phyloP scores from a whole-genome alignment of 257 asterid genomes.

The Parsonsia alboflavescens region DNA sequence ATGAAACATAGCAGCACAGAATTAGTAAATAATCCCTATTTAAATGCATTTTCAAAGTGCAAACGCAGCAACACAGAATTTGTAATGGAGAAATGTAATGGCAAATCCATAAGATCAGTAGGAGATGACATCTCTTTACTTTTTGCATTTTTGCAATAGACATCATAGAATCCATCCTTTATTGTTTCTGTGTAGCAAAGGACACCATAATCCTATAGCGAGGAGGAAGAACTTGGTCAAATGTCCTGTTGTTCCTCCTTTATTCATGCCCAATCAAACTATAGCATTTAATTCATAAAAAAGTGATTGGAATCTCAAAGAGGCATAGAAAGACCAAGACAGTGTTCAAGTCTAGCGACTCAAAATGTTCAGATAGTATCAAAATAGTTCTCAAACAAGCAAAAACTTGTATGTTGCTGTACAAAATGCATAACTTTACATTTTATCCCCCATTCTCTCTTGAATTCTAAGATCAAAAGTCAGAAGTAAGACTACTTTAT shows the following conservation, averaged over 20 bases:
- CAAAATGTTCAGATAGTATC: not conserved
- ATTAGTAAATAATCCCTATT: too few relatives aligned
- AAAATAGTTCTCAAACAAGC: too few relatives aligned
- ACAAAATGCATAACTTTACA: not conserved
- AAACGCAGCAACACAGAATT: too few relatives aligned
- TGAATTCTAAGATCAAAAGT: not conserved
- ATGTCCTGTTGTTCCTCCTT: not conserved
- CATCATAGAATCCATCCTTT: conserved; percentile 95
- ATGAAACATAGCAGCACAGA: too few relatives aligned
- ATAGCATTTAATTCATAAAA: not conserved
- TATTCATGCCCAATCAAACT: not conserved
- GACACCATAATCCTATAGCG: conserved; percentile 66
- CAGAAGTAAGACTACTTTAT: not conserved
- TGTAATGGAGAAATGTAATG: too few relatives aligned
- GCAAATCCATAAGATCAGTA: conserved; percentile 70
- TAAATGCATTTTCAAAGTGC: too few relatives aligned
- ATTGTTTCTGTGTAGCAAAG: conserved; percentile 88
- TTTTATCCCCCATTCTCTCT: not conserved
- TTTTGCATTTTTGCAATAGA: conserved; percentile 58
- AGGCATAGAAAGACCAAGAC: not conserved
- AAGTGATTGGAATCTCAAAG: not conserved
- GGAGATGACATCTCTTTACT: conserved; percentile 91
- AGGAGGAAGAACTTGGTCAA: not conserved
- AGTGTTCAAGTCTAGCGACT: not conserved
- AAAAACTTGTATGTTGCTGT: too few relatives aligned